Evolutionary conservation across 768 basidiomycete species (phyloP).

Genomic region (Dendrothele bispora): DNA sequence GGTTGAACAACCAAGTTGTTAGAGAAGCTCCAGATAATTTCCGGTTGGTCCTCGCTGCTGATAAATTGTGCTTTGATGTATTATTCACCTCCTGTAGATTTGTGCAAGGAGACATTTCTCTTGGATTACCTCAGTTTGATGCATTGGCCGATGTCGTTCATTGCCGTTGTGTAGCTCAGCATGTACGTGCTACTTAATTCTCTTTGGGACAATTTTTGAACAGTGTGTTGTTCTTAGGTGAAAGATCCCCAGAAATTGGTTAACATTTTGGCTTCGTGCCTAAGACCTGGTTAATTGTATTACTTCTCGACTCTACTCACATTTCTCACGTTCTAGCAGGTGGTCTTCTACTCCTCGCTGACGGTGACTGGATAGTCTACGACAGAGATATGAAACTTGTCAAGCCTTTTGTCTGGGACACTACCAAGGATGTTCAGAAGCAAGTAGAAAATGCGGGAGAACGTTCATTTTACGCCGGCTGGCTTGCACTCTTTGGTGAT

Average conservation of each 20-base stretch:
- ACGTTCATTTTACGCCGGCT: constrained; percentile 22
- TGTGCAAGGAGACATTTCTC: constrained; percentile 18
- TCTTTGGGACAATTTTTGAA: neutral
- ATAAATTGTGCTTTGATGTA: neutral
- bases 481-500: constrained; percentile 18
- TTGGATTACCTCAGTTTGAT: constrained; percentile 17
- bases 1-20: neutral
- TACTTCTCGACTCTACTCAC: neutral
- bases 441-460: constrained; percentile 9
- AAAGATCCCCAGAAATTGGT: constrained; percentile 15
- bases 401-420: constrained; percentile 13
- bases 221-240: constrained; percentile 8
- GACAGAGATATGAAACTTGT: constrained; percentile 16
- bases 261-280: constrained; percentile 10
- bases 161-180: constrained; percentile 24
- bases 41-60: neutral
- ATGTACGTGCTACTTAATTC: constrained; percentile 14
- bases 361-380: constrained; percentile 19
- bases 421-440: constrained; percentile 1
- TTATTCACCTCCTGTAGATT: constrained; percentile 18
- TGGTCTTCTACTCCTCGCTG: constrained; percentile 21
- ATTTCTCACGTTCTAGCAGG: constrained; percentile 10
- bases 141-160: constrained; percentile 24
- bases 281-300: constrained; percentile 18
- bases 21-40: constrained; percentile 14